These are phyloP conservation scores for Cryptococcus sp. DNA, from an alignment of 1,284 basidiomycete species.

Conservation along the genomic window DNA sequence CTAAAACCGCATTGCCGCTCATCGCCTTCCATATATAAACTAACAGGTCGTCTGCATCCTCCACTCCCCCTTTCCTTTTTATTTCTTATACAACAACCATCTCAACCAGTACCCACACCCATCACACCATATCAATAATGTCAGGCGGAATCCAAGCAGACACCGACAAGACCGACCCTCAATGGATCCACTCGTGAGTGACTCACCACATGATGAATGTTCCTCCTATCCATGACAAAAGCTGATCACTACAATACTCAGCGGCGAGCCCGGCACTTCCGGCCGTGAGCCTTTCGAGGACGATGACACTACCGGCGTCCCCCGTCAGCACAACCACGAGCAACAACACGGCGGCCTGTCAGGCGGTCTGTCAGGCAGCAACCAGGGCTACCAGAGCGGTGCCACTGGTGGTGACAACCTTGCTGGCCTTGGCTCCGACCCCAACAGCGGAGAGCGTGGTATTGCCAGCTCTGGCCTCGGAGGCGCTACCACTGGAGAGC, in stretches of 20 bases:
- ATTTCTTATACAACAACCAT: no score
- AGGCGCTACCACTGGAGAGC: neutral
- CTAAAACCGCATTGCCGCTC: no score
- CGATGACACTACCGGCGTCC: slow-evolving; percentile 5
- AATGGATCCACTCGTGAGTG: no score
- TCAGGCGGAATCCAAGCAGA: no score
- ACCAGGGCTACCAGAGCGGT: slow-evolving; percentile 3
- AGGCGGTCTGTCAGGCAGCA: neutral
- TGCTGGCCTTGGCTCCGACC: neutral
- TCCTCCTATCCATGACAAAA: no score
- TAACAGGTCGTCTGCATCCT: no score
- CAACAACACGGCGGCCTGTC: slow-evolving; percentile 5
- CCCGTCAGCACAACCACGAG: slow-evolving; percentile 19
- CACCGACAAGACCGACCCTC: no score
- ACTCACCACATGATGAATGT: slow-evolving; percentile 11
- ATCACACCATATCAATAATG: no score
- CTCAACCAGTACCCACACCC: no score
- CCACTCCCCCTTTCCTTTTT: no score
- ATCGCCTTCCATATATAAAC: no score
- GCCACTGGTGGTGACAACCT: neutral
- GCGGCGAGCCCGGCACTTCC: slow-evolving; percentile 34
- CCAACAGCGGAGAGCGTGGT: no score
- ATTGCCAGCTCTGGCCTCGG: neutral
- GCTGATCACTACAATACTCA: slow-evolving; percentile 3
- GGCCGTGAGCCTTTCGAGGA: slow-evolving; percentile 39